Conservation (phyloP, 1,284 basidiomycete genomes). For the Boletellus deceptivus region DNA sequence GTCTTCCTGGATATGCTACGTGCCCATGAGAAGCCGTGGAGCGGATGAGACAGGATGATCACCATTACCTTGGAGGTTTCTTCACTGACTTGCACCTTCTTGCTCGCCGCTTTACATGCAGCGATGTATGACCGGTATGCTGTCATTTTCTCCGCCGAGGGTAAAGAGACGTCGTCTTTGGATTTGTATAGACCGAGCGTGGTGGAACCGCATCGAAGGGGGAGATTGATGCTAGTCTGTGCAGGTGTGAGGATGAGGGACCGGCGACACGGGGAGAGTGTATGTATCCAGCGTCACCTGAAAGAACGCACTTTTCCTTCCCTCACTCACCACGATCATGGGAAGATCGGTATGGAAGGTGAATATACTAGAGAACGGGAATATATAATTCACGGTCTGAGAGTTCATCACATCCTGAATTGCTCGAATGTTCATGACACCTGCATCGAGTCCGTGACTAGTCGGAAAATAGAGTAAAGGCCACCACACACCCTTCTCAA, state of each 20-base stretch:
- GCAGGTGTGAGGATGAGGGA: neutral
- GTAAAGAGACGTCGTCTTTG: slow-evolving; percentile 41
- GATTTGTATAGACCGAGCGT: slow-evolving; percentile 47
- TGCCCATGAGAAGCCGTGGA: neutral
- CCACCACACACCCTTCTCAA: slow-evolving; percentile 50
- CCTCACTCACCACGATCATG: slow-evolving; percentile 64
- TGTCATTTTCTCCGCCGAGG: slow-evolving; percentile 44
- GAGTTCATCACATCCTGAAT: slow-evolving; percentile 66
- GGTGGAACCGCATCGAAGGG: slow-evolving; percentile 36
- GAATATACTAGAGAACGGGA: slow-evolving; percentile 72
- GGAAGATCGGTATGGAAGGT: slow-evolving; percentile 73
- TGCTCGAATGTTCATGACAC: slow-evolving; percentile 66
- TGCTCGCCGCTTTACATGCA: slow-evolving; percentile 44
- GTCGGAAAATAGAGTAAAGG: neutral
- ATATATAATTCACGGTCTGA: slow-evolving; percentile 76
- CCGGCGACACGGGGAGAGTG: neutral
- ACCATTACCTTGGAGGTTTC: slow-evolving; percentile 50
- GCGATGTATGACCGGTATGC: slow-evolving; percentile 56
- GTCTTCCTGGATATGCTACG: slow-evolving; percentile 69
- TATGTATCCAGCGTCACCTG: slow-evolving; percentile 40
- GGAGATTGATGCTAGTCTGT: slow-evolving; percentile 56
- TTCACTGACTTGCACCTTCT: slow-evolving; percentile 51
- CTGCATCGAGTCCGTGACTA: slow-evolving; percentile 33
- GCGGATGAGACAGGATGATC: neutral
- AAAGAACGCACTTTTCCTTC: slow-evolving; percentile 67